phyloP scores from a whole-genome alignment of 1,139 yeast genomes.

The Entelexis paramagnoliae region DNA sequence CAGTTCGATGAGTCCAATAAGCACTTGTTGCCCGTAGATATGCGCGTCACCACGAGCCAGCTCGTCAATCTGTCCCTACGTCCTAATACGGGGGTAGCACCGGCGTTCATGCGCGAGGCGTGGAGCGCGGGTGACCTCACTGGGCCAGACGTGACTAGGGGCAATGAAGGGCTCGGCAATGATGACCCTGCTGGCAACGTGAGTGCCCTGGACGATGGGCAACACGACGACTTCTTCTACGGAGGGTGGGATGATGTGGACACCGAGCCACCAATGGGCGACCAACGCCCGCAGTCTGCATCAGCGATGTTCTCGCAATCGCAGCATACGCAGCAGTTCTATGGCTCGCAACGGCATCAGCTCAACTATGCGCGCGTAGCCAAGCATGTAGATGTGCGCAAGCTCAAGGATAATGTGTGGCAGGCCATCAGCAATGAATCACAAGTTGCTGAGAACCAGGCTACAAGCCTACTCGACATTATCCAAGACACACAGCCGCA shows the following conservation, averaged over 20 bases:
- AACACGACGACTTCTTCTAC: conserved; percentile 40
- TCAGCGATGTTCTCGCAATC: conserved; percentile 12
- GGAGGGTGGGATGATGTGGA: conserved; percentile 12
- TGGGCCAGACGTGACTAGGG: not conserved
- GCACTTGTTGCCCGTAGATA: conserved; percentile 16
- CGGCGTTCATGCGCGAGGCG: conserved; percentile 12
- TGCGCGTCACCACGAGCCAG: conserved; percentile 14
- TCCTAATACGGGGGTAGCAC: conserved; percentile 17
- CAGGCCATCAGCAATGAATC: conserved; percentile 32
- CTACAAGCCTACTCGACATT: conserved; percentile 38
- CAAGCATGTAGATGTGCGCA: conserved; percentile 71
- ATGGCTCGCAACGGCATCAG: conserved; percentile 37
- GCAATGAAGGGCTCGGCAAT: not conserved
- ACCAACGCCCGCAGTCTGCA: conserved; percentile 9
- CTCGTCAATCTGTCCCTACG: conserved; percentile 9
- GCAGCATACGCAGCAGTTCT: conserved; percentile 4
- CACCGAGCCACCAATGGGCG: not conserved
- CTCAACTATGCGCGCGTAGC: conserved; percentile 72
- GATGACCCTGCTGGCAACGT: not conserved
- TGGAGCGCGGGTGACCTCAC: conserved; percentile 7
- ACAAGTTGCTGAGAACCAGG: conserved; percentile 19
- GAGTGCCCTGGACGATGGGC: conserved; percentile 26
- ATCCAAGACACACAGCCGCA: conserved; percentile 33
- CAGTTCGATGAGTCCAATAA: not conserved
- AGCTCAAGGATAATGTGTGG: conserved; percentile 80